Evolutionary conservation across 305 asterid genomes (phyloP).

Genomic region (Fraxinus sp.): DNA sequence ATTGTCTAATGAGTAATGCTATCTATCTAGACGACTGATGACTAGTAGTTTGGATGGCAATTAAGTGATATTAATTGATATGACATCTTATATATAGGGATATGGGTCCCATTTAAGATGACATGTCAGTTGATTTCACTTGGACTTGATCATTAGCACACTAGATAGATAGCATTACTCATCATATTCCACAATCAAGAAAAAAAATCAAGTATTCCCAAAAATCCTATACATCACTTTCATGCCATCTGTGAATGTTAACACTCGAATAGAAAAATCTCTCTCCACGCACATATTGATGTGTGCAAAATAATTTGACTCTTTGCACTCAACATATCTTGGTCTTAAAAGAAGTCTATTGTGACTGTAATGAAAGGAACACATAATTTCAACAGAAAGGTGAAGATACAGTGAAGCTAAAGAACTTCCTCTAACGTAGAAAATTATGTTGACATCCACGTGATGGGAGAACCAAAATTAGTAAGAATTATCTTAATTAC

Average conservation of each 20-base stretch:
- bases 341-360: background rate
- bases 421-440: conserved; percentile 1
- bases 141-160: background rate
- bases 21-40: background rate
- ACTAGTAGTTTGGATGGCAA: background rate
- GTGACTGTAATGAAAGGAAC: background rate
- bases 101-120: background rate
- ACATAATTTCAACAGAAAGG: background rate
- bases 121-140: background rate
- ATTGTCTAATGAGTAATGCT: background rate
- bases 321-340: background rate
- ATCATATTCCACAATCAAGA: background rate
- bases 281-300: background rate
- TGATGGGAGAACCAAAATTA: background rate
- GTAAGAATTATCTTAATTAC: conserved; percentile 6
- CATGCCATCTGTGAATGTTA: background rate
- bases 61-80: no score
- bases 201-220: background rate
- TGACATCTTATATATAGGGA: background rate
- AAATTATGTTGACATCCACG: background rate
- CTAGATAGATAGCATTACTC: background rate
- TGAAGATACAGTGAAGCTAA: background rate
- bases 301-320: background rate
- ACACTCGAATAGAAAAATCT: background rate
- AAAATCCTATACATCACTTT: background rate